Percentiles rank a stretch among this genome's conserved stretches.
phyloP scores from a whole-genome alignment of 164 flowering plant genomes.

The Warburgia ugandensis region DNA sequence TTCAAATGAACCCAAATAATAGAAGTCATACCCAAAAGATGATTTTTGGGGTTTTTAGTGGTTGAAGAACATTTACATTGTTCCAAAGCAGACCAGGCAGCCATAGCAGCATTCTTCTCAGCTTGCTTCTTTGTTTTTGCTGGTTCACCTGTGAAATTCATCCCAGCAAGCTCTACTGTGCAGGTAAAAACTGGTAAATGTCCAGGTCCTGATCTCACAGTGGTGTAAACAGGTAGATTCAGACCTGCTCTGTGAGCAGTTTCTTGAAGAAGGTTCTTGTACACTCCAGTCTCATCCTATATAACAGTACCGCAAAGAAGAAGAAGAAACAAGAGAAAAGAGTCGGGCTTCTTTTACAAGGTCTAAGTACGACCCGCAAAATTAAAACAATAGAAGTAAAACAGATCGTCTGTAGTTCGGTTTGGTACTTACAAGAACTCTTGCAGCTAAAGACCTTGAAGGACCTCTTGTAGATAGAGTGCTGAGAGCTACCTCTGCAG shows the following conservation, averaged over 20 bases:
- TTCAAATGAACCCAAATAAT: neutral
- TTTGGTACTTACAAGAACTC: slow-evolving; percentile 47
- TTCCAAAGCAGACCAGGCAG: slow-evolving; percentile 75
- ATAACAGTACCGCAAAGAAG: neutral
- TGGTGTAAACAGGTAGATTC: slow-evolving; percentile 58
- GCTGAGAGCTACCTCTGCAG: slow-evolving; percentile 82
- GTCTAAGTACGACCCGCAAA: too few relatives aligned
- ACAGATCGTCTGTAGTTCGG: neutral
- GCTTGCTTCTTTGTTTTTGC: slow-evolving; percentile 89
- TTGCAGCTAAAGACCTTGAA: slow-evolving; percentile 60
- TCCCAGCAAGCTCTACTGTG: slow-evolving; percentile 60
- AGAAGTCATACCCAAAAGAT: neutral
- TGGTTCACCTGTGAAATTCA: slow-evolving; percentile 59
- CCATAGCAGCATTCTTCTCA: slow-evolving; percentile 85
- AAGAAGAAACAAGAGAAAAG: too few relatives aligned
- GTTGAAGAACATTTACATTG: slow-evolving; percentile 22
- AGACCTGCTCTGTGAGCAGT: slow-evolving; percentile 62
- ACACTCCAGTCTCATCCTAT: slow-evolving; percentile 77
- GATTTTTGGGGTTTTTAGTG: neutral
- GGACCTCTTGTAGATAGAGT: slow-evolving; percentile 55
- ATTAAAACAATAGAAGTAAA: neutral
- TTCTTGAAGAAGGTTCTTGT: slow-evolving; percentile 49
- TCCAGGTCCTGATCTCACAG: slow-evolving; percentile 65
- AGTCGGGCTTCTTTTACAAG: too few relatives aligned
- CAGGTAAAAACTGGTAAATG: slow-evolving; percentile 61